Conservation (phyloP, 805 yeast species). For the Zygosaccharomyces lentus region DNA sequence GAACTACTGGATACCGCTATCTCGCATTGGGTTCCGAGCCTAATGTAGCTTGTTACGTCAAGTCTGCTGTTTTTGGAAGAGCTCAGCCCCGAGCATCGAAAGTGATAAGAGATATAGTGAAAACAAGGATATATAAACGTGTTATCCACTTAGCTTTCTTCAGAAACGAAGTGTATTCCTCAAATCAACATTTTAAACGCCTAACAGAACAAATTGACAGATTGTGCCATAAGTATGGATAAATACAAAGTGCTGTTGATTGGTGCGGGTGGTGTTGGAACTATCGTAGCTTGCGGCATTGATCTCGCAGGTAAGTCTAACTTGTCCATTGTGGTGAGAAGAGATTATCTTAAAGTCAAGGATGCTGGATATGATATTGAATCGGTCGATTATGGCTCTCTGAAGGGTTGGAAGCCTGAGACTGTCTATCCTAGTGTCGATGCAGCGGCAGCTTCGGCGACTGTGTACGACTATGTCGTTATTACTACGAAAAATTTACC, state of each 20-base stretch:
- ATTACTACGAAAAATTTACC: slow-evolving; percentile 65
- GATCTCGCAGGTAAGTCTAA: not conserved
- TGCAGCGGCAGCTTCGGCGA: slow-evolving; percentile 36
- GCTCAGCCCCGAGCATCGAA: no score
- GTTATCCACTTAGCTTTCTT: no score
- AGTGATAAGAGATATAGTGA: no score
- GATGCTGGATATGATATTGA: slow-evolving; percentile 49
- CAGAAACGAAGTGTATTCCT: no score
- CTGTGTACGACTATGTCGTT: slow-evolving; percentile 50
- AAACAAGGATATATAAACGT: no score
- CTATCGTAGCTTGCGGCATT: not conserved
- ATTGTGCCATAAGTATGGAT: no score
- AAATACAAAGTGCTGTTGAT: slow-evolving; percentile 5
- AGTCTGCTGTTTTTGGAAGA: no score
- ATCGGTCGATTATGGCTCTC: slow-evolving; percentile 54
- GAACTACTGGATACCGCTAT: no score
- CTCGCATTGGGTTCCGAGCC: no score
- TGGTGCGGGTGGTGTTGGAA: not conserved
- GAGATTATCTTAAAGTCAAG: not conserved
- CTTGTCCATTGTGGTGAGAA: not conserved
- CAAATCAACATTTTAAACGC: no score
- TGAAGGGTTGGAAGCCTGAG: slow-evolving; percentile 48
- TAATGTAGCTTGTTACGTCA: no score
- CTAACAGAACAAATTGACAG: no score
- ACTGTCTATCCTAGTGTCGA: slow-evolving; percentile 39